Evolutionary conservation across 179 eudicot genomes (phyloP), one percentile per base, ranked within the genome.

Genomic region (Silene noctiflora): DNA sequence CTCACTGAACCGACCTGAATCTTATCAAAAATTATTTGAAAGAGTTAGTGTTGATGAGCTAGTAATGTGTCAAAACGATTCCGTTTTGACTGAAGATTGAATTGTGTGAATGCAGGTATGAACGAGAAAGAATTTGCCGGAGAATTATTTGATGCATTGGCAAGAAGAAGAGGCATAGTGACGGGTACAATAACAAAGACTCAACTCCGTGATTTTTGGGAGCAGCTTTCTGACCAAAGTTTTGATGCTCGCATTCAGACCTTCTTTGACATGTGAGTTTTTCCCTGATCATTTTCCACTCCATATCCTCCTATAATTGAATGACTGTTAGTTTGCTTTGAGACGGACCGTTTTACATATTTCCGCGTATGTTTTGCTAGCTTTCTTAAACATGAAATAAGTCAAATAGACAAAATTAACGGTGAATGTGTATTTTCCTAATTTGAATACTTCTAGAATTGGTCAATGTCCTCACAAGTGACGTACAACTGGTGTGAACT

Each of bases 121-220:
- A 96, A 89, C 42, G 93, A 93, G 86, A 89, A 90, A 78, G 99
- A 91, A 72, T 95, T 95, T 59, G 96, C 99, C 7, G 92, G 90
- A 24, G 92, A 91, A 82, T 82, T 95, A 14, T 95, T 89, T 42
- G 98, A 95, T 79, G 91, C 99, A 29, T 87, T 95, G 67, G 85
- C 91, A 11, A 85, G 99, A 69, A 76, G 91, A 78, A 78, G 96
- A 75, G 85, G 83, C 17, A 93, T 90, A 25, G 80, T 77, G 2
- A 85, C 88, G 0, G 94, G 81, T 1, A 80, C 87, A 0, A 87
- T 96, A 21, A 90, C 84, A 73, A 96, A 91, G 78, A 59, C 67
- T 1, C 89, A 93, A 82, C 81, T 96, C 22, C 87, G 80, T 72
- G 99, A 91, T 48, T 96, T 96, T 71, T 96, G 98, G 99, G 94